Base-by-base conservation (phyloP, 345 rosid species). In the Dipteronia sinensis region DNA sequence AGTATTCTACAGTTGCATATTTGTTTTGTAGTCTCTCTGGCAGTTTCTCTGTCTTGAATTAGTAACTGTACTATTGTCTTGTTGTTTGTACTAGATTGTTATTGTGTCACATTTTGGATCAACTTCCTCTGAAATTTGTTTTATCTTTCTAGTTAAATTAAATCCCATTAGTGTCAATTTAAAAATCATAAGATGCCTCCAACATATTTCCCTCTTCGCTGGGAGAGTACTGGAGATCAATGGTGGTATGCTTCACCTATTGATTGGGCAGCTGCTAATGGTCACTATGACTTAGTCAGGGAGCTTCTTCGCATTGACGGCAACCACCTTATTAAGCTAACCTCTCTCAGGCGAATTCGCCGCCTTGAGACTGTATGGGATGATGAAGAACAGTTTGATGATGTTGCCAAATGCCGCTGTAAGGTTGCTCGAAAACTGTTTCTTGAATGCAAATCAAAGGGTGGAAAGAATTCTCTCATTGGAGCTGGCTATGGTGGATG, bases 231-330 rank as follows among this genome's bases (percentile, higher is more conserved):
- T 31, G 91, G 95, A n/a, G 97, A 91, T 69, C 99, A 95, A 67
- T 93, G 98, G 99, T 95, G 99, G 99, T 95, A 87, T 78, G 99
- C 98, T 74, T 90, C 98, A 72, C 98, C 99, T 0, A 91, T 95
- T 19, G 98, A 95, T 67, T 93, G 89, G 84, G 98, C 99, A 7
- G 97, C 98, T 11, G 99, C 99, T 19, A 93, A 92, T 80, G 87
- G 97, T 80, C 98, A 95, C 80, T 92, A 89, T 76, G 99, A 95
- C 49, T 75, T 95, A 65, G 99, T 95, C 44, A 86, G 96, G 15
- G 93, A 93, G 87, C 96, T 95, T 76, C 92, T 93, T 77, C 84
- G 89, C 10, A 86, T 93, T 42, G 99, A 95, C 81, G 80, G 85
- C 77, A 95, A 95, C 72, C 92, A 93, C 87, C 97, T 93, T 80